Evolutionary conservation across 2,329 filamentous ascomycete genomes (phyloP), one percentile per base, ranked within the genome.

Genomic region (Clarireedia sp.): DNA sequence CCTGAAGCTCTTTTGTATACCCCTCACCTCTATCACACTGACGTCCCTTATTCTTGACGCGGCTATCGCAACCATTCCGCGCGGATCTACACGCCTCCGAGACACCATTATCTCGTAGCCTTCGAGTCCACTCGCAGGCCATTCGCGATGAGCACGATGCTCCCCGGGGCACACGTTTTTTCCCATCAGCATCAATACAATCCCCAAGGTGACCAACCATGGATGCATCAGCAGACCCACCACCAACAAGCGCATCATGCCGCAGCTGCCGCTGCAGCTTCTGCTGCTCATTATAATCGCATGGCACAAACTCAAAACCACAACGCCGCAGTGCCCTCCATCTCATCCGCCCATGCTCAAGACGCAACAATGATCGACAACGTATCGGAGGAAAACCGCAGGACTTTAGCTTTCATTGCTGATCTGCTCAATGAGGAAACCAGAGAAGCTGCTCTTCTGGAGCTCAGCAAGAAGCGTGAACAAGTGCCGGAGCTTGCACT

Each of bases 391-490:
- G 92, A 96, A 69, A 96, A 96, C 72, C 82, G 90, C 64, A 83
- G 91, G 62, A 94, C 95, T n/a, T 83, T 96, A 72, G 85, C 85
- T 60, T 96, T 90, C 78, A 94, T 96, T 61, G 89, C 91, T 54
- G 91, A 96, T 70, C 79, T 96, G 56, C 80, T 97, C 68, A 92
- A 90, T 70, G 88, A 91, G 62, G 84, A 80, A 65, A 91, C 90
- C 26, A 82, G 94, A 60, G 94, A 97, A 75, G 86, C 89, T 4
- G 94, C 94, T 49, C 78, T 99, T 54, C 79, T 99, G 67, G 94
- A 99, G 72, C 79, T 99, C 51, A 97, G 92, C 75, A 99, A 99
- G 78, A 99, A 99, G 80, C 80, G 94, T 56, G 94, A 99, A 73
- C 94, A 97, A 73, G 94, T 99, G 16, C 92, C 94, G 0, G 94